Percentiles rank a stretch among this genome's conserved stretches.
These are phyloP conservation scores for Moelleriella libera DNA, from an alignment of 2,329 filamentous ascomycete genomes.

Conservation along the genomic window DNA sequence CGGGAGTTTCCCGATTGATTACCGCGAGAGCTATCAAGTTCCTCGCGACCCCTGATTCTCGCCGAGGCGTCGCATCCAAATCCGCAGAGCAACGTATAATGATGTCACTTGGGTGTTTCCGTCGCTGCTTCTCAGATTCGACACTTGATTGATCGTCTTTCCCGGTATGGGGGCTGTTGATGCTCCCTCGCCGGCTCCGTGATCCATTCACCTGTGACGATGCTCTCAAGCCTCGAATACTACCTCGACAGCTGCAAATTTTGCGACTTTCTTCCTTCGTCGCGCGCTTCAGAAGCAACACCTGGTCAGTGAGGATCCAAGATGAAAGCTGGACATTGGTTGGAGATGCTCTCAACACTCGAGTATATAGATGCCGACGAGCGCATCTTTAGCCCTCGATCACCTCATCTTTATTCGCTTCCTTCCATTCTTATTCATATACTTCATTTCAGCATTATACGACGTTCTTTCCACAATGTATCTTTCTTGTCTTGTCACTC, in stretches of 20 bases:
- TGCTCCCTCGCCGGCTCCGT: neutral
- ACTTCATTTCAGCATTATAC: neutral
- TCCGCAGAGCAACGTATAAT: neutral
- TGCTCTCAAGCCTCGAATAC: neutral
- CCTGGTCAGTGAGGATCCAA: too few species aligned
- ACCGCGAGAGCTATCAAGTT: neutral
- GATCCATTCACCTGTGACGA: neutral
- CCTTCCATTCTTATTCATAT: neutral
- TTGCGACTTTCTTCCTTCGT: neutral
- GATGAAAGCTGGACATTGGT: too few species aligned
- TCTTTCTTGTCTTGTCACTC: constrained; percentile 5
- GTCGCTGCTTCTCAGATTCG: neutral
- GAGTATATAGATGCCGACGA: neutral
- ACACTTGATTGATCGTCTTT: neutral
- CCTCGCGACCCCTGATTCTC: neutral
- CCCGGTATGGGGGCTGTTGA: neutral
- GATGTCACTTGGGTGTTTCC: neutral
- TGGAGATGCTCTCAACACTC: too few species aligned
- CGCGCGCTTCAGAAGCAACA: too few species aligned
- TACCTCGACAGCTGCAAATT: neutral
- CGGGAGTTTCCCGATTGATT: neutral
- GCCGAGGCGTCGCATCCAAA: neutral
- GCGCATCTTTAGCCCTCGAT: neutral
- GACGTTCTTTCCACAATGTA: constrained; percentile 3
- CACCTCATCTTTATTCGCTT: neutral